Percentiles rank a stretch among this genome's conserved stretches.
These are phyloP conservation scores for Sphaceloma murrayae DNA, from an alignment of 2,329 filamentous ascomycete species.

Conservation along the genomic window DNA sequence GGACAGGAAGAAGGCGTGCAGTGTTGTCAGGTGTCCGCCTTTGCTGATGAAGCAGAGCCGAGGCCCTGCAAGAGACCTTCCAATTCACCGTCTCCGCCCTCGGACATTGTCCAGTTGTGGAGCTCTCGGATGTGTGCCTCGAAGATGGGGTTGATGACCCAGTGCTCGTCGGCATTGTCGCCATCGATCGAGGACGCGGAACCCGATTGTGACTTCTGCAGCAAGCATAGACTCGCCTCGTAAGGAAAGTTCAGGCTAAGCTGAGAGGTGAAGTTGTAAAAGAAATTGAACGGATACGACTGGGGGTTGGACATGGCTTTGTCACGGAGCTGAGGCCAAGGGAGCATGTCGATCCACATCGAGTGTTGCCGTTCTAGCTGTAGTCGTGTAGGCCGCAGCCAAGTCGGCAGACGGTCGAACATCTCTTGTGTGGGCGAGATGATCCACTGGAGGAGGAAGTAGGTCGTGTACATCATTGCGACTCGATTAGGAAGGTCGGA, in stretches of 20 bases:
- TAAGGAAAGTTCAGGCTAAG: conserved; percentile 79
- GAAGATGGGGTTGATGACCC: conserved; percentile 78
- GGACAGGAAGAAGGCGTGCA: no score
- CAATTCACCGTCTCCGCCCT: conserved; percentile 40
- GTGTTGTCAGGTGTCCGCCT: background rate
- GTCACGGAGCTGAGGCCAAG: conserved; percentile 70
- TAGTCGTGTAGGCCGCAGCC: conserved; percentile 55
- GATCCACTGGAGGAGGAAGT: conserved; percentile 73
- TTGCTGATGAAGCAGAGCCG: conserved; percentile 1
- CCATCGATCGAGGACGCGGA: conserved; percentile 21
- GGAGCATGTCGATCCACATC: conserved; percentile 72
- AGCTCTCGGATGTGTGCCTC: conserved; percentile 66
- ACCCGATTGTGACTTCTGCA: conserved; percentile 23
- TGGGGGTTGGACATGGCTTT: conserved; percentile 41
- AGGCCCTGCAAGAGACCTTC: conserved; percentile 14
- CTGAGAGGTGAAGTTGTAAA: conserved; percentile 69
- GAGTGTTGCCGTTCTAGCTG: conserved; percentile 64
- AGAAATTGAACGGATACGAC: conserved; percentile 65
- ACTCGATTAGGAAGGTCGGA: conserved; percentile 70
- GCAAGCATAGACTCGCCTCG: conserved; percentile 59
- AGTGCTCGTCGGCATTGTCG: conserved; percentile 43
- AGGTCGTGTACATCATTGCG: conserved; percentile 77
- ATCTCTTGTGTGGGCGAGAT: conserved; percentile 70
- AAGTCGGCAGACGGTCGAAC: conserved; percentile 66
- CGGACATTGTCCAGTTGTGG: conserved; percentile 64